Conservation (phyloP, 306 rosid species). For the Abrus precatorius region DNA sequence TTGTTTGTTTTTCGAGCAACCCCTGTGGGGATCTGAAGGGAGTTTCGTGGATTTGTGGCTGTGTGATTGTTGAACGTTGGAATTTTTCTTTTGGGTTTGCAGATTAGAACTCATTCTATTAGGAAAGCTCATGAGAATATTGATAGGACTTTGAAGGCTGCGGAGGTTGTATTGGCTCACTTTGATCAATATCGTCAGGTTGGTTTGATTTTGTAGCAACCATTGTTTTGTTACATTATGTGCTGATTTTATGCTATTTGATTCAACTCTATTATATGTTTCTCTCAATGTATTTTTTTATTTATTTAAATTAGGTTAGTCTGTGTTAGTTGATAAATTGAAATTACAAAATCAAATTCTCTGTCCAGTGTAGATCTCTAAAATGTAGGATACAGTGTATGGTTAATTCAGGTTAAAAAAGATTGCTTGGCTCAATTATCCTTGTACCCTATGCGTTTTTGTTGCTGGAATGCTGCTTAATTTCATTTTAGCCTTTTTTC, state of each 20-base stretch:
- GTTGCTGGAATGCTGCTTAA: neutral
- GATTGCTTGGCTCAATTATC: neutral
- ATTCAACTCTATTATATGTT: constrained; percentile 33
- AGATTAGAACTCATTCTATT: constrained; percentile 91
- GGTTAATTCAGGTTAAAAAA: neutral
- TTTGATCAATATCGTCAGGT: constrained; percentile 96
- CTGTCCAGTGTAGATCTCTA: neutral
- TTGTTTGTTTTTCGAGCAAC: constrained; percentile 17
- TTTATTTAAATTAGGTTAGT: constrained; percentile 19
- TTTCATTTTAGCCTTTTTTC: constrained; percentile 16
- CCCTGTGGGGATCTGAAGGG: constrained; percentile 52
- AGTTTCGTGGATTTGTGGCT: constrained; percentile 25
- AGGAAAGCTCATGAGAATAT: constrained; percentile 97
- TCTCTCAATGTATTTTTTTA: constrained; percentile 1
- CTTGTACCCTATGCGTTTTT: neutral
- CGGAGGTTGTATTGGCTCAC: constrained; percentile 84
- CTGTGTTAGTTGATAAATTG: constrained; percentile 24
- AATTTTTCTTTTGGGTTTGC: constrained; percentile 54
- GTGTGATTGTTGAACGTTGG: constrained; percentile 38
- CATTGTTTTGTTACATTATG: constrained; percentile 22
- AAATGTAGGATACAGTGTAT: neutral
- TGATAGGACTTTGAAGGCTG: constrained; percentile 89
- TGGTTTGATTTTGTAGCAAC: constrained; percentile 41
- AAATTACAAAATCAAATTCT: neutral
- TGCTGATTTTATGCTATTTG: constrained; percentile 34